A percentile compares a stretch with the other conserved stretches of the same genome.
These are phyloP conservation scores for Mortierella polycephala DNA, from an alignment of 371 early-diverging fungal species.

Conservation along the genomic window DNA sequence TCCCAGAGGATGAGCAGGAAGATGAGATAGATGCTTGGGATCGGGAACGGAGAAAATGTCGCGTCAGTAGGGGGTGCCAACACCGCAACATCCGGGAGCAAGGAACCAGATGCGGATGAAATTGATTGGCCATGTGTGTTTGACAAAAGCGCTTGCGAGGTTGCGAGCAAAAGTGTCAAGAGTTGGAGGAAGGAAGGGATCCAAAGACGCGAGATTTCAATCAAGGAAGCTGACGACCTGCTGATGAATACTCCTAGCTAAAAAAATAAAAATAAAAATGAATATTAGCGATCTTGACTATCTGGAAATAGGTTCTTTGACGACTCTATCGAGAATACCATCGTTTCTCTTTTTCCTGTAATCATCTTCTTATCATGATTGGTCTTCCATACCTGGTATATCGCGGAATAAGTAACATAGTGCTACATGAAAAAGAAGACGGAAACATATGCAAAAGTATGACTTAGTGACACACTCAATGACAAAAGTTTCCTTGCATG, in stretches of 20 bases:
- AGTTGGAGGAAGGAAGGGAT: conserved; percentile 52
- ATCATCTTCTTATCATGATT: too few relatives aligned
- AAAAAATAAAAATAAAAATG: not conserved
- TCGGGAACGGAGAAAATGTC: conserved; percentile 1
- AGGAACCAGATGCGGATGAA: too few relatives aligned
- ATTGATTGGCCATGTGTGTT: conserved; percentile 8
- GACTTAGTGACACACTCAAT: not conserved
- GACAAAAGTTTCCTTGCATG: too few relatives aligned
- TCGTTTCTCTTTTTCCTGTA: too few relatives aligned
- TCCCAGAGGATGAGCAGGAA: conserved; percentile 57
- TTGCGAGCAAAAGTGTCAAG: conserved; percentile 40
- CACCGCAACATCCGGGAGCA: too few relatives aligned
- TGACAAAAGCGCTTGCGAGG: conserved; percentile 40
- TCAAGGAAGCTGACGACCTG: conserved; percentile 48
- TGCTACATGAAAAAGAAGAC: conserved; percentile 31
- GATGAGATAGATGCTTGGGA: conserved; percentile 50
- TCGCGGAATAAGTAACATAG: conserved; percentile 58
- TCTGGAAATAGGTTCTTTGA: conserved; percentile 4
- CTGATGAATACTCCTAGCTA: conserved; percentile 56
- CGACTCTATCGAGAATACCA: too few relatives aligned
- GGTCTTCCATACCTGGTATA: conserved; percentile 54
- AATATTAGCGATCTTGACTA: not conserved
- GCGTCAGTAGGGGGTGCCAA: too few relatives aligned
- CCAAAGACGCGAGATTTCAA: conserved; percentile 52
- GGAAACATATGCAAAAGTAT: not conserved